A percentile compares a stretch with the other conserved stretches of the same genome.
Conservation (phyloP, 805 yeast genomes). For the Wickerhamomyces bisporus region DNA sequence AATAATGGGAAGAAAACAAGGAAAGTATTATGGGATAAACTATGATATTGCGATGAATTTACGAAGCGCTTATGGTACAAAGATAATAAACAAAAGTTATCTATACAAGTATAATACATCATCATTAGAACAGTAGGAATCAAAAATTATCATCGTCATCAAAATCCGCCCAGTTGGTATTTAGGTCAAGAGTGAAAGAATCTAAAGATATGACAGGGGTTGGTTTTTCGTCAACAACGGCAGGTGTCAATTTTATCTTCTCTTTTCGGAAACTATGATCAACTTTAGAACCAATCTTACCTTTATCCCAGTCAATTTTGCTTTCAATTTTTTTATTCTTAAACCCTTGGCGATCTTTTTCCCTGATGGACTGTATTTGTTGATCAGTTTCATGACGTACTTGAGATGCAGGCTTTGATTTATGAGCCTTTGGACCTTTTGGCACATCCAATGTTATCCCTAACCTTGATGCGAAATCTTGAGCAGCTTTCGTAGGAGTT, state of each 20-base stretch:
- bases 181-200: not conserved
- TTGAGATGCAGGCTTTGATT: no score
- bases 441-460: slow-evolving; percentile 11
- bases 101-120: not conserved
- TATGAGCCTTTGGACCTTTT: not conserved
- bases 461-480: slow-evolving; percentile 19
- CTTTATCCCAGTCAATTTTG: not conserved
- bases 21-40: slow-evolving; percentile 16
- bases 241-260: no score
- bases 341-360: not conserved
- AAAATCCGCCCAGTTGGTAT: slow-evolving; percentile 20
- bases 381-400: no score
- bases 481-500: slow-evolving; percentile 18
- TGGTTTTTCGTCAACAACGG: no score
- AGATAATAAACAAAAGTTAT: not conserved
- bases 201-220: no score
- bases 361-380: not conserved
- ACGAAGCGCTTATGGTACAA: not conserved
- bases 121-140: not conserved
- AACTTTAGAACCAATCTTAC: not conserved
- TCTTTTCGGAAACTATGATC: not conserved
- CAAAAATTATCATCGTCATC: slow-evolving; percentile 15
- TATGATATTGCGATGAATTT: no score
- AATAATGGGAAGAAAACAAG: slow-evolving; percentile 16
- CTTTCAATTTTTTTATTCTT: not conserved